Base-by-base conservation (phyloP, 768 basidiomycete genomes). In the Podaxis pistillaris region DNA sequence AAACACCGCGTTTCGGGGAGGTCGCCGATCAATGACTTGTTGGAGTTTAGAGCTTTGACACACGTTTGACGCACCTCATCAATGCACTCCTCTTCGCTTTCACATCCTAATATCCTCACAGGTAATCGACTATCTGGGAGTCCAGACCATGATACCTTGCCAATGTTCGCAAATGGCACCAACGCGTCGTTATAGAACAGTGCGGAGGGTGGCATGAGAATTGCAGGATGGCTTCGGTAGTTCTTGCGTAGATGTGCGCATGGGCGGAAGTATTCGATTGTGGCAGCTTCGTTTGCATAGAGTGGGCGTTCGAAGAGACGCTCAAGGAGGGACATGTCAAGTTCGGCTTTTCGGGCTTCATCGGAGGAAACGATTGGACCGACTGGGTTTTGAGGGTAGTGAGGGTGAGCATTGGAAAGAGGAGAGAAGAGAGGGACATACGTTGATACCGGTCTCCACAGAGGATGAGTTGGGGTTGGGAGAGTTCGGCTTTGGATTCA, bases 401-500 rank as follows among this genome's bases (percentile, higher is more conserved):
- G n/a, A 13, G 54, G 26, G 52, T 51, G 30, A 65, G 22, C 26
- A 17, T 50, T 19, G 47, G 60, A 24, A 28, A 30, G 30, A 33
- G 3, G 46, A 24, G n/a, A 47, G 38, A 62, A 49, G 41, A 40
- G 28, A 13, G n/a, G 36, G 30, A 70, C 78, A 3, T 63, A 83
- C 82, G 72, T 66, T 84, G 82, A 63, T 82, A 79, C 19, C 78
- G 72, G 66, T 84, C 82, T 49, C 82, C 82, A 67, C 82, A 83
- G n/a, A 84, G 73, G 22, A 80, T 74, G 15, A 84, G 72, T 63
- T 83, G 81, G 11, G 82, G 82, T 38, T 24, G 69, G 56, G 58
- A 44, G 47, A 40, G 64, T 58, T 56, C 44, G 44, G 52, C 53
- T 19, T 51, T 64, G 22, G 46, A 49, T 38, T 55, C 66, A 58